Conservation (phyloP, 106 monocot genomes). For the Iris macrosiphon region DNA sequence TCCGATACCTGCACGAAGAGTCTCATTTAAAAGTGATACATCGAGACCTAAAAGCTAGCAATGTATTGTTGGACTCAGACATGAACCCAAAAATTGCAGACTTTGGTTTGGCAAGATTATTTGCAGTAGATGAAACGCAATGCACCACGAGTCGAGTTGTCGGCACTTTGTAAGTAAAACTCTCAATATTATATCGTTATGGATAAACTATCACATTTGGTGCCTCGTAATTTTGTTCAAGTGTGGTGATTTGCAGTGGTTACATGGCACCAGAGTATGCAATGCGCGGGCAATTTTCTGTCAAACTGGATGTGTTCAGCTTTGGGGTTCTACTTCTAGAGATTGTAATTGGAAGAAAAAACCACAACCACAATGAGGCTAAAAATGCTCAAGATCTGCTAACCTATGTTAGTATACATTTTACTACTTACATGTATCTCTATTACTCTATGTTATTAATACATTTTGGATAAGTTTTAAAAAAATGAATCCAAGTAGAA, state of each 20-base stretch:
- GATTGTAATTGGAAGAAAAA: not conserved
- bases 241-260: not conserved
- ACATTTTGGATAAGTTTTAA: not conserved
- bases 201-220: not conserved
- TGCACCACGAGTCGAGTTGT: slow-evolving; percentile 1
- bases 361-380: not conserved
- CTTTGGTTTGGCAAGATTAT: slow-evolving; percentile 14
- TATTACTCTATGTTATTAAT: not conserved
- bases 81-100: slow-evolving; percentile 19
- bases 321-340: not conserved
- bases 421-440: too few relatives aligned
- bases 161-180: slow-evolving; percentile 9
- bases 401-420: slow-evolving; percentile 4
- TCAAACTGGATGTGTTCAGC: not conserved
- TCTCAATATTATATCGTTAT: not conserved
- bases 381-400: not conserved
- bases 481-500: not conserved
- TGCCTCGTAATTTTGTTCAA: not conserved
- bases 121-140: slow-evolving; percentile 2
- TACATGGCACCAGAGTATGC: slow-evolving; percentile 7
- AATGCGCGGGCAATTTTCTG: not conserved
- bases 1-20: slow-evolving; percentile 14
- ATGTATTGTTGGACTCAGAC: slow-evolving; percentile 7
- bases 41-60: slow-evolving; percentile 17
- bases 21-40: slow-evolving; percentile 9